A percentile compares a stretch with the other conserved stretches of the same genome.
These are phyloP conservation scores for Salvia splendens DNA, from an alignment of 257 asterid species.

Conservation along the genomic window DNA sequence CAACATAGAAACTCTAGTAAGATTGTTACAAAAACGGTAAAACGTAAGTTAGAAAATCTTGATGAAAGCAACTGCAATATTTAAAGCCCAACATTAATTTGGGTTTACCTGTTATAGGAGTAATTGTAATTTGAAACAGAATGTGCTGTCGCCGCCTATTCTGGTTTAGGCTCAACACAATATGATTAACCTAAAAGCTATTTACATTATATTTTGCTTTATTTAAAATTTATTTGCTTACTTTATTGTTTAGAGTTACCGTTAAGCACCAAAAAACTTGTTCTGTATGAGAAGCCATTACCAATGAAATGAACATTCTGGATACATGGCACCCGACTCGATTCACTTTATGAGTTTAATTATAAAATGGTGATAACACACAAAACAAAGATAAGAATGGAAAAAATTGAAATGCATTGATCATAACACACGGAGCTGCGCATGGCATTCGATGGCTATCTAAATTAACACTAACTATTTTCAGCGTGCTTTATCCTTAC, in stretches of 20 bases:
- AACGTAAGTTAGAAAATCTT: neutral
- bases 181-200: conserved; percentile 19
- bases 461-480: no score
- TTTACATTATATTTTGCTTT: conserved; percentile 12
- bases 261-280: neutral
- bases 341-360: no score
- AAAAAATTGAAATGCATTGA: no score
- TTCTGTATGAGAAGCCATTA: neutral
- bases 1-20: neutral
- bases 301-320: no score
- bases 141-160: conserved; percentile 32
- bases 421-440: no score
- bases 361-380: no score
- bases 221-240: neutral
- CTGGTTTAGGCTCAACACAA: conserved; percentile 15
- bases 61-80: neutral
- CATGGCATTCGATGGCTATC: no score
- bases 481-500: no score
- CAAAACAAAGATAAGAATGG: no score
- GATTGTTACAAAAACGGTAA: neutral
- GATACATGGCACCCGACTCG: no score
- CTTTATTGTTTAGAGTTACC: conserved; percentile 10
- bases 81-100: conserved; percentile 1
- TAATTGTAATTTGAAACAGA: conserved; percentile 3
- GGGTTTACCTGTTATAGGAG: neutral